Conservation (phyloP, 2,329 filamentous ascomycete genomes). For the Colletotrichum graminicola region DNA sequence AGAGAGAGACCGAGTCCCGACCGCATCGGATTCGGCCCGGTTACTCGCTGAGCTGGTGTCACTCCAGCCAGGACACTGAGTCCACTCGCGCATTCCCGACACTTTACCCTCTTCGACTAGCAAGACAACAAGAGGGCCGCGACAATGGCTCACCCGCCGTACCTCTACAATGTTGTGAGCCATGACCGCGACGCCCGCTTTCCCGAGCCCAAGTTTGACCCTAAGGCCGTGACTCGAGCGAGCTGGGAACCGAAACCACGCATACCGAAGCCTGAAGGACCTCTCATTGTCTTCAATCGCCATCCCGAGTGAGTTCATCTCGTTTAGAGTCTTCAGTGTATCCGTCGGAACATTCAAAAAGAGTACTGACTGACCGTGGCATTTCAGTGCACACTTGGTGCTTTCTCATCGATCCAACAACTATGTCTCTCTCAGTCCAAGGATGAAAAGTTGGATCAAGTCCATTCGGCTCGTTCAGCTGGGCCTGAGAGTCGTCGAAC, state of each 20-base stretch:
- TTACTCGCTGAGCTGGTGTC: slow-evolving; percentile 9
- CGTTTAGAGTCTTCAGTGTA: not conserved
- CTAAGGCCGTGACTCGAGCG: slow-evolving; percentile 85
- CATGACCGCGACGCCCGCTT: slow-evolving; percentile 67
- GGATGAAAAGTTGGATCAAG: slow-evolving; percentile 78
- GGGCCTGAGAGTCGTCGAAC: slow-evolving; percentile 72
- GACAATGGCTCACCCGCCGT: slow-evolving; percentile 65
- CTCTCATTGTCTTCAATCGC: slow-evolving; percentile 83
- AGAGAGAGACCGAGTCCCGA: not conserved
- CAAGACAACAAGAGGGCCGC: slow-evolving; percentile 1
- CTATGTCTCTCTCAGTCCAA: slow-evolving; percentile 75
- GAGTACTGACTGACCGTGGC: slow-evolving; percentile 5
- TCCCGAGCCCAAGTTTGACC: slow-evolving; percentile 77
- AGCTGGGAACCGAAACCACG: slow-evolving; percentile 75
- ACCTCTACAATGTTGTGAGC: slow-evolving; percentile 74
- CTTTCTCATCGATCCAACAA: slow-evolving; percentile 71
- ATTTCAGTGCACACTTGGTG: slow-evolving; percentile 69
- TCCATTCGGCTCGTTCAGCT: slow-evolving; percentile 78
- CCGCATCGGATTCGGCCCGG: not conserved
- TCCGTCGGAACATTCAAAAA: not conserved
- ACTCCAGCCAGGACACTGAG: slow-evolving; percentile 19
- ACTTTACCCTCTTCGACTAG: not conserved
- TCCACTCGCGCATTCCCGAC: slow-evolving; percentile 22
- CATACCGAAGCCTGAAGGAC: slow-evolving; percentile 77
- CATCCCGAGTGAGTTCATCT: slow-evolving; percentile 80